phyloP scores from a whole-genome alignment of 2,329 filamentous ascomycete species.

The Botrytis aclada region DNA sequence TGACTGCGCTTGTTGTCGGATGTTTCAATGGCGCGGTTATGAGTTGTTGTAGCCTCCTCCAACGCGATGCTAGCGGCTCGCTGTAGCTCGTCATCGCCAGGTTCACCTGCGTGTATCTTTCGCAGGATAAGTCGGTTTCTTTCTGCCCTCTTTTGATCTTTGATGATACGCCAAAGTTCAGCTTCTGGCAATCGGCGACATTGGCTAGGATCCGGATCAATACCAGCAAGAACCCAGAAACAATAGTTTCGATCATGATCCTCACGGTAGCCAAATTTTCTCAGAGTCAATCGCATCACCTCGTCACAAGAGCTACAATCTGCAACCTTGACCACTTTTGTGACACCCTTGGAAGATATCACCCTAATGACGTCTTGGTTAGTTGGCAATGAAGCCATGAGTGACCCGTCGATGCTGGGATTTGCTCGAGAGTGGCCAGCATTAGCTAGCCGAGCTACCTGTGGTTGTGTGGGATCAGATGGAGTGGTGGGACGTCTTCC shows the following conservation, averaged over 20 bases:
- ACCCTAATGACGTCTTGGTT: constrained; percentile 89
- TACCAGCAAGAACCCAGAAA: constrained; percentile 87
- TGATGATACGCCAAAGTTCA: constrained; percentile 88
- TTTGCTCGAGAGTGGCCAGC: constrained; percentile 73
- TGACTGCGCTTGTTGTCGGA: constrained; percentile 73
- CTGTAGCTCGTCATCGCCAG: constrained; percentile 80
- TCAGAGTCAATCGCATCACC: constrained; percentile 82
- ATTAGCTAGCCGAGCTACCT: constrained; percentile 60
- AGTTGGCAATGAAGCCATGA: constrained; percentile 80
- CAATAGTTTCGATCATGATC: constrained; percentile 94
- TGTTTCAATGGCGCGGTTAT: constrained; percentile 59
- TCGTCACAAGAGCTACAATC: constrained; percentile 90
- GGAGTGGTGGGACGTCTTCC: constrained; percentile 58
- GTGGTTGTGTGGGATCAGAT: constrained; percentile 51
- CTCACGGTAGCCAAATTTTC: constrained; percentile 84
- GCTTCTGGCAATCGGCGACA: constrained; percentile 81
- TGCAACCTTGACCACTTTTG: constrained; percentile 90
- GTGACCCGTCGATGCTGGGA: constrained; percentile 79
- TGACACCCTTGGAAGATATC: constrained; percentile 86
- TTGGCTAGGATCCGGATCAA: constrained; percentile 76
- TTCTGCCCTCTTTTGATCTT: constrained; percentile 79
- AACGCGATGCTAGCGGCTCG: constrained; percentile 84
- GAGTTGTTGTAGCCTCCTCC: constrained; percentile 77
- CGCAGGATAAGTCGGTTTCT: constrained; percentile 86
- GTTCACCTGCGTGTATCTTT: constrained; percentile 89